phyloP scores from a whole-genome alignment of 768 basidiomycete species.

The Leccinum pellstonianum region DNA sequence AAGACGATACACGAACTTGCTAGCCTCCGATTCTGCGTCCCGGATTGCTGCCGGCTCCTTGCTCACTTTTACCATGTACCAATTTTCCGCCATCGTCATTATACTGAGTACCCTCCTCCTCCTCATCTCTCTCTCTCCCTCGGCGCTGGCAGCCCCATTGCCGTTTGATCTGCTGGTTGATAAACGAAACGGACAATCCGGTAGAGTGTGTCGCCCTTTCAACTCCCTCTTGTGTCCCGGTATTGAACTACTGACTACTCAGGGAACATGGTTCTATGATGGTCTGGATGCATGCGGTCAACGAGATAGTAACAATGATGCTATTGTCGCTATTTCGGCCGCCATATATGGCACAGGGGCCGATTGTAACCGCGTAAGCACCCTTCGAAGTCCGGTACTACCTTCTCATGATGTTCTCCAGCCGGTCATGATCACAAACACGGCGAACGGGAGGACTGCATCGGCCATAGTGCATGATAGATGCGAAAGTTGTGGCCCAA shows the following conservation, averaged over 20 bases:
- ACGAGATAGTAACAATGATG: constrained; percentile 44
- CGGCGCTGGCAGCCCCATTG: constrained; percentile 41
- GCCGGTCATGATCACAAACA: constrained; percentile 63
- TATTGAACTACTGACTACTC: constrained; percentile 10
- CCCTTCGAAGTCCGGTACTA: not conserved
- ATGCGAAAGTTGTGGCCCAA: constrained; percentile 52
- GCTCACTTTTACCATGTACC: constrained; percentile 18
- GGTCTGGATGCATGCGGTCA: constrained; percentile 65
- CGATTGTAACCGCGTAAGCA: constrained; percentile 60
- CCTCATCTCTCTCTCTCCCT: constrained; percentile 40
- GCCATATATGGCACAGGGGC: constrained; percentile 50
- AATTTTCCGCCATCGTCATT: constrained; percentile 28
- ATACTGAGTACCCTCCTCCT: constrained; percentile 45
- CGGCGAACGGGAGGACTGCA: constrained; percentile 47
- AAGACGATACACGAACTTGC: constrained; percentile 7
- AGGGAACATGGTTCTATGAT: constrained; percentile 71
- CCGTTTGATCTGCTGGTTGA: constrained; percentile 37
- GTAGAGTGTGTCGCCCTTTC: constrained; percentile 45
- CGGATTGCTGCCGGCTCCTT: not conserved
- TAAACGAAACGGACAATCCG: constrained; percentile 46
- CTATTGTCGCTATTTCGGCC: constrained; percentile 62
- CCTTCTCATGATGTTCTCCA: constrained; percentile 28
- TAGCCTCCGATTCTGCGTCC: constrained; percentile 5
- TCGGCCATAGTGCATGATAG: constrained; percentile 55
- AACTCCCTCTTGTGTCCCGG: not conserved